Evolutionary conservation across 352 stramenopile species (phyloP), one percentile per base, ranked within the genome.

Genomic region (Globisporangium nodosum): DNA sequence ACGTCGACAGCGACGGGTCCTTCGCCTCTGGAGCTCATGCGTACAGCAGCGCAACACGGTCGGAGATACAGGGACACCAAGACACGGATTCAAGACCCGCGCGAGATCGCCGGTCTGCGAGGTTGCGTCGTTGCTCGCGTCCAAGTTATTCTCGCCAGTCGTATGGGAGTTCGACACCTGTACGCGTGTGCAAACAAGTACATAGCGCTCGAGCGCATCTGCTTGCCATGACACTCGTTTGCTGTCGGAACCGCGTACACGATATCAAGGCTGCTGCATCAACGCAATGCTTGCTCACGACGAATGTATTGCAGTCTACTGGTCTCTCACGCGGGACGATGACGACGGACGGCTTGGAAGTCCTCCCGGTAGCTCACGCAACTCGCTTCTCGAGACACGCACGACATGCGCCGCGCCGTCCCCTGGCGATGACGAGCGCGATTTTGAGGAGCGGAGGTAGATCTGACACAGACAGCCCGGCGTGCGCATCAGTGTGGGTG

Each of bases 361-460:
- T 12, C 30, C 31, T 0, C 59, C 68, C 33, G 76, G 71, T 9
- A 90, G 58, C 49, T 90, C 80, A 8, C 78, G 75, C 18, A 90
- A 56, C 21, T 90, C 77, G 50, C 80, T 90, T 54, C 69, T 79
- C 8, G 80, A 90, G 40, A 90, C 67, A 9, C 80, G 80, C 53
- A 90, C 76, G 12, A 87, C 68, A 42, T 86, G 78, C 9, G 45
- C 37, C 16, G 57, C 54, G 21, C 50, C 56, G 8, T 73, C 72
- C 21, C 58, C 27, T 1, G 61, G 74, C 5, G 61, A 52, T 12
- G 61, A 76, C 6, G 61, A 52, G 11, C 74, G 69, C 49, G 63
- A 80, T 49, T 84, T 76, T 3, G 79, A 87, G 12, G 78, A 49
- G 16, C 71, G 73, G 16, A 89, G 55, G 48, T 87, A 87, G 13